Evolutionary conservation across 805 yeast genomes (phyloP).

Genomic region (Ogataea chonburiensis): DNA sequence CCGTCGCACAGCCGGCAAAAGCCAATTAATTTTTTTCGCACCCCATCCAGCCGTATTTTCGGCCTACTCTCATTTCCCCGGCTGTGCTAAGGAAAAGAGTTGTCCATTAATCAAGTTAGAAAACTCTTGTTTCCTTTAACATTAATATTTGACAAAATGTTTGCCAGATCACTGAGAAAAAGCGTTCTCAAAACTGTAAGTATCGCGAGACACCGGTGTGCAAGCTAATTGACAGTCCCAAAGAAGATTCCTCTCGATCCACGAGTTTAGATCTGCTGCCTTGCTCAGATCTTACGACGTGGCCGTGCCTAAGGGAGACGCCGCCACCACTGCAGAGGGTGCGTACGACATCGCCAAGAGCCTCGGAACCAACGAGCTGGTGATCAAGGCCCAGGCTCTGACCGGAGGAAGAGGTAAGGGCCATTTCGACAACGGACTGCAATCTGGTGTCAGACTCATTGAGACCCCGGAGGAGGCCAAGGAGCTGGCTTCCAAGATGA

Average conservation of each 20-base stretch:
- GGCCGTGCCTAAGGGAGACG: constrained; percentile 87
- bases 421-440: constrained; percentile 89
- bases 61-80: constrained; percentile 8
- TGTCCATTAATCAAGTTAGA: constrained; percentile 6
- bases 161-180: constrained; percentile 25
- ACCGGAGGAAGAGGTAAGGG: constrained; percentile 99
- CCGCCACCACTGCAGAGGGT: constrained; percentile 86
- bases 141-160: constrained; percentile 17
- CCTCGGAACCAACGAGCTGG: constrained; percentile 77
- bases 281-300: constrained; percentile 78
- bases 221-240: constrained; percentile 21
- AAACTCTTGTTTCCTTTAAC: constrained; percentile 11
- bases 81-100: constrained; percentile 16
- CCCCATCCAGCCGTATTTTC: constrained; percentile 11
- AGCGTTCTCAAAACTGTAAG: constrained; percentile 23
- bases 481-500: constrained; percentile 84
- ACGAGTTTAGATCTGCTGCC: constrained; percentile 94
- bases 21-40: constrained; percentile 3
- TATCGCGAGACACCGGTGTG: constrained; percentile 4
- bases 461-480: constrained; percentile 82
- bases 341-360: constrained; percentile 80
- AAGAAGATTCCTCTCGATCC: constrained; percentile 79
- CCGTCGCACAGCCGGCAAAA: constrained; percentile 13
- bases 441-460: constrained; percentile 95
- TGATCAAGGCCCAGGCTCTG: constrained; percentile 96